Evolutionary conservation across 148 eudicot species (phyloP), one percentile per base, ranked within the genome.

Genomic region (Chenopodium formosanum): DNA sequence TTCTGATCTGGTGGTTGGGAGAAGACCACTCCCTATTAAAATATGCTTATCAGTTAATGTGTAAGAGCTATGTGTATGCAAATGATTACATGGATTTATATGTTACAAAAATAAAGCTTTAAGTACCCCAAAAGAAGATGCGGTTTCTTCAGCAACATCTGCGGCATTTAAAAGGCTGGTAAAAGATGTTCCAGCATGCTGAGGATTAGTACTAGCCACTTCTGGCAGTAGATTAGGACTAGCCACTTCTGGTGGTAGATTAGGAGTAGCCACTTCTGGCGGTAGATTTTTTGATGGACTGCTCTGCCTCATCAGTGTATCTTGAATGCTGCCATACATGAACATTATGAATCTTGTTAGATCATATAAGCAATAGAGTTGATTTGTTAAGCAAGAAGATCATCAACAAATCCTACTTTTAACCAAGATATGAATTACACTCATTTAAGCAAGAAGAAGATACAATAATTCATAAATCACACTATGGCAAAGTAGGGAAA

Each of bases 121-220:
- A 31, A 11, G 31, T 80, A 80, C 83, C 80, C 48, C 63, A 22
- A 23, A 4, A 10, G 86, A 69, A 80, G 83, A 71, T 23, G 27
- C 13, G 66, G 53, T 70, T 56, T 75, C 76, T 66, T 75, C 76
- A 66, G 78, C 13, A 9, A 34, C 65, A 74, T 75, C 53, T 46
- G 73, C 17, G 27, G 23, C 9, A 50, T 66, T 32, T 44, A 70
- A 56, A 37, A 79, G 83, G 63, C 76, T 70, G 29, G 83, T 4
- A 71, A 69, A 80, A 4, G 83, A 27, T 17, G 40, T 40, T 75
- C 80, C 83, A 76, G 80, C 76, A 14, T 76, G 65, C 5, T 48
- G 71, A 46, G 79, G 80, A 60, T 16, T 40, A 63, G 77, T 34
- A 63, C 29, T 63, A n/a, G 40, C 40, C 22, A 34, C 17, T 32